These are phyloP conservation scores for Isoetes taiwanensis DNA, from an alignment of 75 land plant genomes.

Conservation along the genomic window DNA sequence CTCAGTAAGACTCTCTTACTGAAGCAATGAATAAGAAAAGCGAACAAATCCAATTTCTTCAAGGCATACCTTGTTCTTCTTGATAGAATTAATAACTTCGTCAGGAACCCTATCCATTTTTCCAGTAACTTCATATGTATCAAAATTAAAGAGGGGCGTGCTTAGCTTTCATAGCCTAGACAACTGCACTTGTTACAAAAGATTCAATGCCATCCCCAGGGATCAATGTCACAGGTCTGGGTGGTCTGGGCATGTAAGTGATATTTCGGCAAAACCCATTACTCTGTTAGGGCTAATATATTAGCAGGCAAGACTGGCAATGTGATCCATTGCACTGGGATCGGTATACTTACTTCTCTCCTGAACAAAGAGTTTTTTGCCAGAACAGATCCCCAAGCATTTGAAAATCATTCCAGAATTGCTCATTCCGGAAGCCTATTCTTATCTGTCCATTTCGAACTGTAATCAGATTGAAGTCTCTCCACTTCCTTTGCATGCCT, in stretches of 20 bases:
- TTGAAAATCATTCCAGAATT: too few relatives aligned
- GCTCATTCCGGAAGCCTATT: too few relatives aligned
- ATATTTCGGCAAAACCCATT: too few relatives aligned
- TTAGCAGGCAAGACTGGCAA: too few relatives aligned
- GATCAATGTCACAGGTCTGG: conserved; percentile 22
- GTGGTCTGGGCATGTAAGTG: conserved; percentile 33
- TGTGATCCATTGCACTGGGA: too few relatives aligned
- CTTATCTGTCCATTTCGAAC: too few relatives aligned
- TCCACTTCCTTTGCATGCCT: too few relatives aligned
- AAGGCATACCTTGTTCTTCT: conserved; percentile 34
- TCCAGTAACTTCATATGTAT: conserved; percentile 26
- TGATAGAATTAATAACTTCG: conserved; percentile 27
- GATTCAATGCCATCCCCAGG: conserved; percentile 32
- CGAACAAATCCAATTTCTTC: conserved; percentile 24
- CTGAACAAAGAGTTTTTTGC: too few relatives aligned
- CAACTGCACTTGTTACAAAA: conserved; percentile 24
- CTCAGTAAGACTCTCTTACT: conserved; percentile 8
- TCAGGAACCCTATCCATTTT: conserved; percentile 24
- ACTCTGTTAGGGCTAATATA: too few relatives aligned
- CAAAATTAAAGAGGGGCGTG: conserved; percentile 17
- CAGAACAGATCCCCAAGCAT: too few relatives aligned
- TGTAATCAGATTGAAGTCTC: too few relatives aligned
- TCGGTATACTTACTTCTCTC: too few relatives aligned
- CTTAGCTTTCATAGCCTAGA: conserved; percentile 18
- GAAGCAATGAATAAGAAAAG: conserved; percentile 24